Conservation (phyloP, 352 stramenopile species). For the Globisporangium cystogenes region DNA sequence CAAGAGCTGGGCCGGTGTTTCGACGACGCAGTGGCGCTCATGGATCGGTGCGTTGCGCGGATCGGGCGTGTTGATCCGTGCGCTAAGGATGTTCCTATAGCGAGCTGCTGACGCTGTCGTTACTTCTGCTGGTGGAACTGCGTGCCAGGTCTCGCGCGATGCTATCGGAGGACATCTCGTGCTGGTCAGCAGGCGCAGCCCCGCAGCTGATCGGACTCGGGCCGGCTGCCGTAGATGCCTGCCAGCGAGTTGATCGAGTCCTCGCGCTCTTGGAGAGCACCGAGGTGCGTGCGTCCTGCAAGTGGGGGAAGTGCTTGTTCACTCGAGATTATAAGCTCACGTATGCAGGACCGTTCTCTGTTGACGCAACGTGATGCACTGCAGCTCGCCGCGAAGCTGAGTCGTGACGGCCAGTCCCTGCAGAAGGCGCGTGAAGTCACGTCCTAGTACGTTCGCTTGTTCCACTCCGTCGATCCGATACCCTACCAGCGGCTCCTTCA, state of each 20-base stretch:
- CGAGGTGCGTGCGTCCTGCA: conserved; percentile 10
- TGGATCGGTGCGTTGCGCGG: conserved; percentile 16
- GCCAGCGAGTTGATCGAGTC: conserved; percentile 24
- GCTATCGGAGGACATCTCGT: conserved; percentile 24
- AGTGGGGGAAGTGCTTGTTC: background rate
- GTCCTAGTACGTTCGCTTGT: conserved; percentile 21
- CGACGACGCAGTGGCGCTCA: conserved; percentile 20
- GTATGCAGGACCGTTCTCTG: too few species aligned
- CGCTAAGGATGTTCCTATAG: too few species aligned
- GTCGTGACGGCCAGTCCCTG: conserved; percentile 7
- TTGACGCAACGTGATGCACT: background rate
- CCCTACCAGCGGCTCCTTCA: too few species aligned
- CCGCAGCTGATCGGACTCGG: conserved; percentile 26
- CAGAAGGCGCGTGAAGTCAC: conserved; percentile 21
- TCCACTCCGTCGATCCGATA: background rate
- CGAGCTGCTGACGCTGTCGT: too few species aligned
- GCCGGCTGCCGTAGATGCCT: conserved; percentile 14
- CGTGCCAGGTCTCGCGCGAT: conserved; percentile 19
- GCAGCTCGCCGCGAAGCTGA: conserved; percentile 10
- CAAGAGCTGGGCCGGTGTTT: conserved; percentile 22
- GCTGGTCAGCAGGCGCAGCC: conserved; percentile 13
- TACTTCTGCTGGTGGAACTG: background rate
- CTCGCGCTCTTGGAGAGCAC: conserved; percentile 32
- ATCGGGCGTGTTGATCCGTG: background rate
- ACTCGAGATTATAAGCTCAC: too few species aligned